phyloP scores from a whole-genome alignment of 1,284 basidiomycete species.

The Pseudozyma hubeiensis region DNA sequence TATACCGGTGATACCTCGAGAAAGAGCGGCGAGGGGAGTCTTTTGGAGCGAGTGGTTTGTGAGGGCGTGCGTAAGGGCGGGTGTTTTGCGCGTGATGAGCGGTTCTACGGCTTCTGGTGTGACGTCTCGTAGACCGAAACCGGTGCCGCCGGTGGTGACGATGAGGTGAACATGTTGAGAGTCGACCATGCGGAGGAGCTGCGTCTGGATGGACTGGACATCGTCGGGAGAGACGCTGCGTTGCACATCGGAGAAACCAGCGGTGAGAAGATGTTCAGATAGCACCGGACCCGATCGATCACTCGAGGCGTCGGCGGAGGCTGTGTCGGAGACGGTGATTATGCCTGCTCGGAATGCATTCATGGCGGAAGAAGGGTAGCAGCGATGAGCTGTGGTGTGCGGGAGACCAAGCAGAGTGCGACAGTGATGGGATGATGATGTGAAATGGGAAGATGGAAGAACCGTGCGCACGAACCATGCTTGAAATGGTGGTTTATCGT shows the following conservation, averaged over 20 bases:
- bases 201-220: slow-evolving; percentile 1
- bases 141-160: slow-evolving; percentile 86
- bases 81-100: slow-evolving; percentile 79
- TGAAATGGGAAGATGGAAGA: too few species aligned
- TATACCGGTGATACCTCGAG: slow-evolving; percentile 83
- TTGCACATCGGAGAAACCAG: slow-evolving; percentile 17
- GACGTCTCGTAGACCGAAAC: slow-evolving; percentile 80
- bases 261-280: slow-evolving; percentile 2
- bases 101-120: slow-evolving; percentile 84
- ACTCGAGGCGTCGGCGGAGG: slow-evolving; percentile 20
- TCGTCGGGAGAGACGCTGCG: slow-evolving; percentile 47
- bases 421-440: too few species aligned
- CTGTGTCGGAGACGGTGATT: slow-evolving; percentile 55
- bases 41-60: slow-evolving; percentile 77
- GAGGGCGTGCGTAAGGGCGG: slow-evolving; percentile 82
- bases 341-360: slow-evolving; percentile 19
- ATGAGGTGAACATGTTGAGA: slow-evolving; percentile 27
- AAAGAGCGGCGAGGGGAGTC: slow-evolving; percentile 83
- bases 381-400: too few species aligned
- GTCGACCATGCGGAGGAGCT: slow-evolving; percentile 22
- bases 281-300: slow-evolving; percentile 57
- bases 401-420: too few species aligned
- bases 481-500: too few species aligned
- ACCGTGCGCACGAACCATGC: too few species aligned
- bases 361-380: slow-evolving; percentile 1